Percentiles rank a stretch among this genome's conserved stretches.
Conservation (phyloP, 2,329 filamentous ascomycete genomes). For the Alternaria sp. region DNA sequence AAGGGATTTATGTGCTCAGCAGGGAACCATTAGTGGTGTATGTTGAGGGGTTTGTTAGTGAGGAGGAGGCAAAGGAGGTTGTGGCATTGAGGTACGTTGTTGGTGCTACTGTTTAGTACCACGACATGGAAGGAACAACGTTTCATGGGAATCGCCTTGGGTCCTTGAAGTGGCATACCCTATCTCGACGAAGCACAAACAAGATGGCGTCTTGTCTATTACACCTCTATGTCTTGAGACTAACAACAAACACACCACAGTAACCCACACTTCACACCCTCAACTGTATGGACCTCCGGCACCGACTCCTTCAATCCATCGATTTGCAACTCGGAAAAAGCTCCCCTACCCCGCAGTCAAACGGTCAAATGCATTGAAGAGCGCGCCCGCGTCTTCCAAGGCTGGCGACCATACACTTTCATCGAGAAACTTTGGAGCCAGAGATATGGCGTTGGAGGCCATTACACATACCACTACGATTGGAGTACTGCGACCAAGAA, state of each 20-base stretch:
- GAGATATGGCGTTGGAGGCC: conserved; percentile 65
- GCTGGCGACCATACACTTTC: conserved; percentile 65
- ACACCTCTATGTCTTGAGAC: neutral
- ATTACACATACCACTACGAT: conserved; percentile 68
- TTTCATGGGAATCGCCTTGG: neutral
- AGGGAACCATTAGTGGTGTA: conserved; percentile 66
- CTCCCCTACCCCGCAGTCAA: conserved; percentile 50
- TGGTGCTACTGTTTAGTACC: neutral
- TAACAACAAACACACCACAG: conserved; percentile 36
- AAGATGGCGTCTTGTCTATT: neutral
- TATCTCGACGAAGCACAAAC: neutral
- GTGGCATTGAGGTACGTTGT: conserved; percentile 60
- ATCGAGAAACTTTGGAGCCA: conserved; percentile 70
- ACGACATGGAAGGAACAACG: neutral
- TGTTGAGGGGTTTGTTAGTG: conserved; percentile 63
- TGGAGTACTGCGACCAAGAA: conserved; percentile 53
- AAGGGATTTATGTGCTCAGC: conserved; percentile 59
- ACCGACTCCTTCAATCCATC: conserved; percentile 58
- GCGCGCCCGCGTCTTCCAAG: conserved; percentile 66
- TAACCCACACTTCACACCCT: conserved; percentile 61
- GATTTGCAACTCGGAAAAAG: conserved; percentile 64
- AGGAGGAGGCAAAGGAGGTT: conserved; percentile 60
- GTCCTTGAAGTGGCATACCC: neutral
- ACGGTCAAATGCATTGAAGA: conserved; percentile 67
- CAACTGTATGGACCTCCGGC: conserved; percentile 62